phyloP scores from a whole-genome alignment of 2,329 filamentous ascomycete species.

The Venturia aucupariae region DNA sequence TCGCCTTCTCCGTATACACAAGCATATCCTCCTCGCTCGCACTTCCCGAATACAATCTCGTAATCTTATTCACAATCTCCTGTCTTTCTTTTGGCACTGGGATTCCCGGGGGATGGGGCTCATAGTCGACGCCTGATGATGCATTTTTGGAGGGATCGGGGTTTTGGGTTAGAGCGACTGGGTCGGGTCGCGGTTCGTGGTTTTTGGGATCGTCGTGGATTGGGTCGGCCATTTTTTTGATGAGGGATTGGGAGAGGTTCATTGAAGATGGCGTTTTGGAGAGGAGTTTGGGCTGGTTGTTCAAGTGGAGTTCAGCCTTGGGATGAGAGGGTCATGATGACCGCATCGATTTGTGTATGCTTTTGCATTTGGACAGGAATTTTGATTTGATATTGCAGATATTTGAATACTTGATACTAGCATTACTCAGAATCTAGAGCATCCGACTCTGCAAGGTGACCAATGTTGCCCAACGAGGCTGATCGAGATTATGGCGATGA shows the following conservation, averaged over 20 bases:
- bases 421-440: not conserved
- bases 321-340: constrained; percentile 3
- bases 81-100: constrained; percentile 28
- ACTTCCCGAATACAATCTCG: constrained; percentile 38
- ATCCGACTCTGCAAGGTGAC: not conserved
- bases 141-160: constrained; percentile 22
- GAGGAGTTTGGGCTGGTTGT: not conserved
- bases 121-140: constrained; percentile 24
- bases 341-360: constrained; percentile 1
- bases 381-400: not conserved
- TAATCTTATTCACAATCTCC: constrained; percentile 35
- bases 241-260: not conserved
- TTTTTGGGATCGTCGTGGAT: constrained; percentile 11
- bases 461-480: not conserved
- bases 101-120: constrained; percentile 27
- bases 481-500: not conserved
- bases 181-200: constrained; percentile 17
- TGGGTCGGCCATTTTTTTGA: not conserved
- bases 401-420: not conserved
- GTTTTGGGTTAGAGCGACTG: constrained; percentile 24
- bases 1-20: constrained; percentile 37
- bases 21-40: constrained; percentile 40
- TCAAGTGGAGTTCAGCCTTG: constrained; percentile 1
- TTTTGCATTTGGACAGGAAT: not conserved
- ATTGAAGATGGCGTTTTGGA: not conserved